Base-by-base conservation (phyloP, 2,329 filamentous ascomycete genomes). In the Chaetomiaceae sp. region DNA sequence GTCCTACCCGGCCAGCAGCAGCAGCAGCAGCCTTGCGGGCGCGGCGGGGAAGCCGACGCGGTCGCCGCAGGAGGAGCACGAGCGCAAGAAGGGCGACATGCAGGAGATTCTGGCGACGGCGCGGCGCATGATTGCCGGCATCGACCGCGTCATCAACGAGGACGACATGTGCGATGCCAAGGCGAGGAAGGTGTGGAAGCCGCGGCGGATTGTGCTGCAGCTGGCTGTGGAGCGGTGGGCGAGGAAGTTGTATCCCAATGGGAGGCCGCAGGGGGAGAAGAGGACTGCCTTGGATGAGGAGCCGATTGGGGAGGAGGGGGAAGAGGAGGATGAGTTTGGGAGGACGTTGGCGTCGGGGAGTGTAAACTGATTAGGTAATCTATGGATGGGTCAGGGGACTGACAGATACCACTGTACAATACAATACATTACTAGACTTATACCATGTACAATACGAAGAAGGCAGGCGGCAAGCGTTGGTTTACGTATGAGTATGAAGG, bases 61-160 rank as follows among this genome's bases (percentile, higher is more conserved):
- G 15, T 62, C 62, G 19, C 63, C 63, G 1, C 49, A 59, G 33
- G 56, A 63, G 17, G 59, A 60, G n/a, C 61, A 61, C n/a, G 56
- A 65, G 33, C 59, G 53, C 25, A 53, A 59, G 39, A 34, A 50
- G 23, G 72, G 71, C 4, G 56, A 66, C 36, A 64, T 70, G 57
- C 66, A 69, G 22, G 75, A 78, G 57, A 67, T 75, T 46, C 69
- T 75, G 34, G 70, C 72, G 31, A 67, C 77, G 45, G 74, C 72
- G 2, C 71, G 75, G 33, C 67, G 69, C 50, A 76, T 79, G 72
- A 71, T 75, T 56, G 66, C 70, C 25, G 70, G 72, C 15, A 71
- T 71, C 33, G 75, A 75, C 66, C 73, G 72, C 63, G 66, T 78
- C 31, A 57, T 71, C 47, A 63, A 69, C 22, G 72, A 78, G 56